A percentile compares a stretch with the other conserved stretches of the same genome.
phyloP scores from a whole-genome alignment of 306 rosid species.

The Dryas alaskensis region DNA sequence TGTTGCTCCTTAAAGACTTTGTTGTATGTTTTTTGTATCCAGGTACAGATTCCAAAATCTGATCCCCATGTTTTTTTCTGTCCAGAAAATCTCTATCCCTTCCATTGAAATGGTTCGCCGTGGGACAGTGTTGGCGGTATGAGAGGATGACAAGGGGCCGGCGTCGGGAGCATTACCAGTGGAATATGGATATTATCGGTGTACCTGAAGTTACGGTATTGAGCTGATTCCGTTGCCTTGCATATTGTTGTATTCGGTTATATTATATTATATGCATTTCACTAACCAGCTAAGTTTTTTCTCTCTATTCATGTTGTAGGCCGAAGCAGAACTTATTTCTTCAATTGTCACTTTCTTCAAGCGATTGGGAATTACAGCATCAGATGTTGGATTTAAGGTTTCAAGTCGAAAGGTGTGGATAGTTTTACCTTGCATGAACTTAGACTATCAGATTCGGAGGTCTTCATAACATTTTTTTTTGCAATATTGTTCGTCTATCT shows the following conservation, averaged over 20 bases:
- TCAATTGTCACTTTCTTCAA: conserved; percentile 84
- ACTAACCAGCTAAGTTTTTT: conserved; percentile 5
- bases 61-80: conserved; percentile 41
- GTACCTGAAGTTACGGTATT: conserved; percentile 81
- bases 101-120: conserved; percentile 95
- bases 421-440: conserved; percentile 7
- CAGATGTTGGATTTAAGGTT: conserved; percentile 95
- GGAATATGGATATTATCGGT: conserved; percentile 98
- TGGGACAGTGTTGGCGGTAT: conserved; percentile 98
- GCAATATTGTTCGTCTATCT: background rate
- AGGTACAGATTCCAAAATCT: conserved; percentile 37
- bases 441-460: background rate
- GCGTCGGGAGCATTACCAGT: conserved; percentile 93
- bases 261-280: conserved; percentile 6
- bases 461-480: conserved; percentile 13
- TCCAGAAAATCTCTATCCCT: conserved; percentile 83
- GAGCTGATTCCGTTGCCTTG: conserved; percentile 8
- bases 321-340: conserved; percentile 93
- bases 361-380: conserved; percentile 75
- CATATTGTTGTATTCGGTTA: background rate
- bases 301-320: conserved; percentile 43
- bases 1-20: conserved; percentile 21
- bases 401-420: conserved; percentile 87
- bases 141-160: conserved; percentile 99
- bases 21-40: conserved; percentile 31